Evolutionary conservation across 257 asterid species (phyloP), one percentile per base, ranked within the genome.

Genomic region (Asclepias syriaca): DNA sequence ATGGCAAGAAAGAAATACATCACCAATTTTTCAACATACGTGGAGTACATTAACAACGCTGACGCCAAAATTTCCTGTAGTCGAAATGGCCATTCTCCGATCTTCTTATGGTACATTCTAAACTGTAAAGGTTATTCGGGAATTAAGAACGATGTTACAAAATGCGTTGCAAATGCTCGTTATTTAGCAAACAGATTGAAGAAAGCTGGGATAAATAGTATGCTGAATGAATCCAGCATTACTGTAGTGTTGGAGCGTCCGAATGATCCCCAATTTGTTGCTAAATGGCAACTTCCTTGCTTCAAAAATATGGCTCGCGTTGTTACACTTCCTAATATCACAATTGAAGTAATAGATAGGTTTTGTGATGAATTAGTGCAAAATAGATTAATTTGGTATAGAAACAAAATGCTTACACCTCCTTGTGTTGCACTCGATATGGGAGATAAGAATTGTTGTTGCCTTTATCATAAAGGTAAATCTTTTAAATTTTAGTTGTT

Each of bases 381-480:
- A 29, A 89, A 80, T 55, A 84, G 97, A 60, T 58, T 79, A 29
- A 29, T 29, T 12, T 91, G 97, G 97, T 91, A 89, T 66, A 2
- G 63, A 49, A 88, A 80, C 29, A 89, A 48, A 49, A 78, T 68
- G 34, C 75, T 66, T 8, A 74, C 77, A 68, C 89, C 93, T 48
- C 93, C 96, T 73, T 92, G 97, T 72, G 86, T 88, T 57, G 96
- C 91, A 11, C 84, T 71, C 2, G 97, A 92, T 84, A 51, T 92
- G 27, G 97, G 97, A 60, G 74, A 46, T 37, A 45, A 66, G 11
- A 89, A 86, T 45, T 91, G 85, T 75, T 48, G 53, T 48, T 48
- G 53, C 13, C 14, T 12, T 3, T 0, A 9, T 48, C 53, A 48
- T 18, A 48, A 48, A 48, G 16, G 51, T 48, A 40, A 43, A 43